Evolutionary conservation across 768 basidiomycete genomes (phyloP), one percentile per base, ranked within the genome.

Genomic region (Clathrus columnatus): DNA sequence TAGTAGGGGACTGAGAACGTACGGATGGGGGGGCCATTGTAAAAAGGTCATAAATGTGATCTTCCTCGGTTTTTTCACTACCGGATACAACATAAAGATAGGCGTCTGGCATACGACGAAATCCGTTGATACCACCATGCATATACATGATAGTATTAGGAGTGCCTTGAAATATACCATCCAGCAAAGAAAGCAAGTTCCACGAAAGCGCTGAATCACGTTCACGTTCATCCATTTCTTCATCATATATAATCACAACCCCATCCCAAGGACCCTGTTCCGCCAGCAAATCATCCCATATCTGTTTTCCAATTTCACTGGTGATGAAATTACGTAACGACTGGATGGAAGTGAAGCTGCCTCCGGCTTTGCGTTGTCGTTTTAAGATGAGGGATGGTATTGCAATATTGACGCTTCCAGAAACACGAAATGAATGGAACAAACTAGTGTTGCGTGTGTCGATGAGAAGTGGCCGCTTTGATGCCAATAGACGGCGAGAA

Each of bases 351-450:
- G 79, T 81, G 61, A 89, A 80, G 1, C 79, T 82, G 60, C 77
- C 81, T 28, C 78, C 82, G 1, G 84, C 80, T 65, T 87, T 88
- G 58, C 82, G 76, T 60, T 79, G 85, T 18, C 92, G 83, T 68
- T 91, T 92, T 61, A 93, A 81, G 63, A 96, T 91, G 63, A 96
- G 81, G 23, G 89, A 87, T 0, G 93, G 92, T 43, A 96, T 87
- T 28, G 85, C 85, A 48, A 96, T 76, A 69, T 93, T 93, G 57
- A 91, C 78, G 67, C 84, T 87, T 60, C 82, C 72, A 36, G 73
- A 66, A 50, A 96, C 68, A 66, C 83, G 88, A 54, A 75, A 77
- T 2, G 80, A 71, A 30, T 83, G 73, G 70, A 83, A 90, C 8
- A 81, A 73, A 0, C 79, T 73, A 18, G 83, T 74, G 3, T 87